A percentile compares a stretch with the other conserved stretches of the same genome.
Evolutionary conservation across 129 eudicot species (phyloP).

Genomic region (Mikania micrantha): DNA sequence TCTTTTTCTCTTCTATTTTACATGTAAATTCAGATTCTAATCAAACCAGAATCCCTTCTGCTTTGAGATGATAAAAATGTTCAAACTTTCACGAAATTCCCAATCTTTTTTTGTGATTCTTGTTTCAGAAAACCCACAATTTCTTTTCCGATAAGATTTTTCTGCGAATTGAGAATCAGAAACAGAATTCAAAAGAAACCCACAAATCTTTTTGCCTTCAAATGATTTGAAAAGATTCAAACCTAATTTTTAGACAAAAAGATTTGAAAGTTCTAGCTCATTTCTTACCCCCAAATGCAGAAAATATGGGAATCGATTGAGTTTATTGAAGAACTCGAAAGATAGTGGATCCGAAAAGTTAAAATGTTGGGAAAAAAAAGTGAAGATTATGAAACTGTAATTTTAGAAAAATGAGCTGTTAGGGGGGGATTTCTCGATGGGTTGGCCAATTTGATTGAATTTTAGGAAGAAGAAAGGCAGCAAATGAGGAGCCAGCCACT

Average conservation of each 20-base stretch:
- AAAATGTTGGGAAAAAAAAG: constrained; percentile 23
- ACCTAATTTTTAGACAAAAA: constrained; percentile 32
- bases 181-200: constrained; percentile 8
- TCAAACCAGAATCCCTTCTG: constrained; percentile 18
- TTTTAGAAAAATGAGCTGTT: constrained; percentile 6
- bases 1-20: not conserved
- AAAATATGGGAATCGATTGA: constrained; percentile 15
- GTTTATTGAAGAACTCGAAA: constrained; percentile 17
- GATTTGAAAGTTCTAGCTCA: constrained; percentile 26
- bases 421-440: constrained; percentile 4
- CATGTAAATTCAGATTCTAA: not conserved
- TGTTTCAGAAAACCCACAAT: constrained; percentile 16
- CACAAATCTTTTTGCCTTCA: constrained; percentile 34
- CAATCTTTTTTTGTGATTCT: constrained; percentile 18
- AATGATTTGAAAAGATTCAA: constrained; percentile 23
- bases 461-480: constrained; percentile 4
- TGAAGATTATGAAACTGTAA: constrained; percentile 14
- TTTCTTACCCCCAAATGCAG: constrained; percentile 38
- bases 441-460: constrained; percentile 4
- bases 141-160: constrained; percentile 8
- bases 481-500: constrained; percentile 7
- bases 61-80: not conserved
- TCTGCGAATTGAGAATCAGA: constrained; percentile 33
- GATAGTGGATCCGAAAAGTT: not conserved
- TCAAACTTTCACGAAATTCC: constrained; percentile 7